These are phyloP conservation scores for Fusarium brachygibbosum DNA, from an alignment of 2,329 filamentous ascomycete species.

Conservation along the genomic window DNA sequence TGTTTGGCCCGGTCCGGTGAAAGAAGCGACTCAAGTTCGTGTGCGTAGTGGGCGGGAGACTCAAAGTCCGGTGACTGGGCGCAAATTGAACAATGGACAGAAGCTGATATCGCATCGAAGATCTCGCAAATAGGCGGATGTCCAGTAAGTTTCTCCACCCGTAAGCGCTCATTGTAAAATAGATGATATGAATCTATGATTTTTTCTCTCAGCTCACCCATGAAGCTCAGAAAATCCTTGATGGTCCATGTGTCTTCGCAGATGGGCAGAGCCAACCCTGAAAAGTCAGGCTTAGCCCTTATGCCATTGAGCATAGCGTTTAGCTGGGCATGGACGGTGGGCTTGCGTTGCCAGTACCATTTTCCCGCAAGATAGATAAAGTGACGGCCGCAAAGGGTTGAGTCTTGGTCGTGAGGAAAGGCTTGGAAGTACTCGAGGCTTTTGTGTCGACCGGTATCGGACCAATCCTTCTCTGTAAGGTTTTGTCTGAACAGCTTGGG, in stretches of 20 bases:
- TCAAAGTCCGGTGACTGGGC: not conserved
- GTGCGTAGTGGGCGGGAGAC: not conserved
- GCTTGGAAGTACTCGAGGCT: slow-evolving; percentile 36
- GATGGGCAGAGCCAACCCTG: slow-evolving; percentile 21
- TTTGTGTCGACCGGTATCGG: not conserved
- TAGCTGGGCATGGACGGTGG: slow-evolving; percentile 11
- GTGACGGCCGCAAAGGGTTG: slow-evolving; percentile 34
- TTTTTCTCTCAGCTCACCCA: not conserved
- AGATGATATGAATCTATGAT: not conserved
- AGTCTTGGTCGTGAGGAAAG: slow-evolving; percentile 36
- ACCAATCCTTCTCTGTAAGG: not conserved
- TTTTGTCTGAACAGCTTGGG: slow-evolving; percentile 28
- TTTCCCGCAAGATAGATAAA: slow-evolving; percentile 29
- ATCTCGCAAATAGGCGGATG: not conserved
- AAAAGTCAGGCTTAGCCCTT: slow-evolving; percentile 14
- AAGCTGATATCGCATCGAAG: not conserved
- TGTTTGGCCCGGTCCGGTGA: too few species aligned
- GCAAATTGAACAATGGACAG: not conserved
- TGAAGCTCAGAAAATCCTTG: slow-evolving; percentile 12
- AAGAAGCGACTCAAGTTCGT: too few species aligned
- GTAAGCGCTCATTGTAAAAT: not conserved
- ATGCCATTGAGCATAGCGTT: not conserved
- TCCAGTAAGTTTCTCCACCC: not conserved
- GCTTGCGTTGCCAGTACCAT: slow-evolving; percentile 27
- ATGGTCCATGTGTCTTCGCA: slow-evolving; percentile 18